phyloP scores from a whole-genome alignment of 495 filamentous ascomycete genomes.

The Gamarada debralockiae region DNA sequence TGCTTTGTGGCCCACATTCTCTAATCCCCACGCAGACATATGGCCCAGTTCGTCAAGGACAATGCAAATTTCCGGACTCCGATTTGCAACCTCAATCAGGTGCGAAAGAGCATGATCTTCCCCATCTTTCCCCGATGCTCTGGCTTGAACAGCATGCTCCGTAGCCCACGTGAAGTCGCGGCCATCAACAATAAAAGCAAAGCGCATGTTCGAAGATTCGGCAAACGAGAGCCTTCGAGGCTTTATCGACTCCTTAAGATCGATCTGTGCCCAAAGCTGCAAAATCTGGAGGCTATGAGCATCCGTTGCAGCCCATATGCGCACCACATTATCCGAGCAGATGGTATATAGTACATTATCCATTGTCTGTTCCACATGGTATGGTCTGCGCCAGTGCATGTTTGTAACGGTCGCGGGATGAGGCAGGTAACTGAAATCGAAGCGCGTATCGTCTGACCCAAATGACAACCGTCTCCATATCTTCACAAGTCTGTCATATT shows the following conservation, averaged over 20 bases:
- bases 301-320: constrained; percentile 81
- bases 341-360: constrained; percentile 93
- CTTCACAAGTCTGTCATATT: constrained; percentile 81
- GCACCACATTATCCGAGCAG: constrained; percentile 76
- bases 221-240: constrained; percentile 39
- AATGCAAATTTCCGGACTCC: constrained; percentile 81
- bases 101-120: constrained; percentile 74
- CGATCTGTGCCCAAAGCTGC: constrained; percentile 78
- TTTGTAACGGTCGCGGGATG: constrained; percentile 78
- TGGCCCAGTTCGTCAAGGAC: constrained; percentile 78
- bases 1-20: constrained; percentile 77
- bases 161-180: constrained; percentile 73
- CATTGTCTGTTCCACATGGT: constrained; percentile 69
- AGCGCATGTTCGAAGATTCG: constrained; percentile 44
- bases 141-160: constrained; percentile 66
- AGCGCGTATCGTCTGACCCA: constrained; percentile 75
- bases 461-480: constrained; percentile 90
- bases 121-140: constrained; percentile 45
- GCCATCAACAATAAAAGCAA: constrained; percentile 83
- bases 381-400: constrained; percentile 79
- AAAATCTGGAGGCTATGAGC: constrained; percentile 66
- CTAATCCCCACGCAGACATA: constrained; percentile 93
- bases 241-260: constrained; percentile 72
- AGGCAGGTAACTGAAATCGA: constrained; percentile 85
- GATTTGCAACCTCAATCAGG: constrained; percentile 80